These are phyloP conservation scores for Penicillium silybi DNA, from an alignment of 495 filamentous ascomycete genomes.

Conservation along the genomic window DNA sequence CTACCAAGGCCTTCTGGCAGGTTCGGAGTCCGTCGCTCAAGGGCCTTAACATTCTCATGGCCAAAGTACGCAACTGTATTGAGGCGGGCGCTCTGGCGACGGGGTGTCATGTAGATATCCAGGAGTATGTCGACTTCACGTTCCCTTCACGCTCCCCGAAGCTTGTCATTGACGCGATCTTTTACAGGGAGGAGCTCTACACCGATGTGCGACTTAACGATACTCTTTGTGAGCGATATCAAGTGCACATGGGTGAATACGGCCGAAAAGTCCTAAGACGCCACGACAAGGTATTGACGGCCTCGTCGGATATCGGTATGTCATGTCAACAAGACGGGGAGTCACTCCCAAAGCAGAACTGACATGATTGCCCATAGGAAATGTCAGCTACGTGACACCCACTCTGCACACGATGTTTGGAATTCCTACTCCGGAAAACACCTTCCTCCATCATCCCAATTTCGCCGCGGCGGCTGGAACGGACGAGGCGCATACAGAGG, in stretches of 20 bases:
- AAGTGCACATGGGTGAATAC: slow-evolving; percentile 48
- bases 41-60: slow-evolving; percentile 44
- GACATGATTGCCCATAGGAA: slow-evolving; percentile 30
- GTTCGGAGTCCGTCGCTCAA: slow-evolving; percentile 45
- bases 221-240: slow-evolving; percentile 50
- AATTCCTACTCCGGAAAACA: slow-evolving; percentile 44
- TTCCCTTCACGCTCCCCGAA: background rate
- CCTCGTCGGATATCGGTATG: slow-evolving; percentile 53
- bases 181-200: slow-evolving; percentile 42
- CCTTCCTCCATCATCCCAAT: slow-evolving; percentile 55
- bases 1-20: slow-evolving; percentile 51
- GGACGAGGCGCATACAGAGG: slow-evolving; percentile 45
- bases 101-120: slow-evolving; percentile 50
- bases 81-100: slow-evolving; percentile 58
- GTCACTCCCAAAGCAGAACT: background rate
- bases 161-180: background rate
- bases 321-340: slow-evolving; percentile 26
- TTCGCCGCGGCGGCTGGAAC: slow-evolving; percentile 58
- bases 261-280: slow-evolving; percentile 42
- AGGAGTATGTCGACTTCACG: slow-evolving; percentile 22
- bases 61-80: slow-evolving; percentile 55
- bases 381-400: slow-evolving; percentile 62
- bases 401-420: slow-evolving; percentile 57
- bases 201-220: slow-evolving; percentile 59
- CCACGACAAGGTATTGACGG: slow-evolving; percentile 46